Conservation (phyloP, 2,329 filamentous ascomycete species). For the Hypomyces perniciosus region DNA sequence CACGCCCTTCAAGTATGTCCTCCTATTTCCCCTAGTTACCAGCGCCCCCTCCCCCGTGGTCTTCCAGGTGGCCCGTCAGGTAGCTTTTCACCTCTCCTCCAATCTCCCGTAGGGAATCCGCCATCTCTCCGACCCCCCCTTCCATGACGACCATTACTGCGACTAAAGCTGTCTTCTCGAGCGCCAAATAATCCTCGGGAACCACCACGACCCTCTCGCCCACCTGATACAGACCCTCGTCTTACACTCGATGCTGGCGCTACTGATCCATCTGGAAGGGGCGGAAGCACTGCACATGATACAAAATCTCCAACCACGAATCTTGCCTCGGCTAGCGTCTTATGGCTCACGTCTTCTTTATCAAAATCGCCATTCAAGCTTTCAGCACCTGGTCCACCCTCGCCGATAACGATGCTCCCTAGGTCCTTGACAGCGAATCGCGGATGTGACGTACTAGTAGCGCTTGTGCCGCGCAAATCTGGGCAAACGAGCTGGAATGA, state of each 20-base stretch:
- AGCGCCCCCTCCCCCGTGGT: conserved; percentile 24
- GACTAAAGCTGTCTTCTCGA: conserved; percentile 26
- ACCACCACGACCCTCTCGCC: conserved; percentile 19
- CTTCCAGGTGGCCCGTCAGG: conserved; percentile 44
- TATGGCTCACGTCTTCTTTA: conserved; percentile 55
- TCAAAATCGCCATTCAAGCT: conserved; percentile 32
- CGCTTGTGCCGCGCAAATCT: conserved; percentile 48
- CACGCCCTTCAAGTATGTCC: neutral
- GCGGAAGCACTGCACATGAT: conserved; percentile 73
- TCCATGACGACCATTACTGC: conserved; percentile 30
- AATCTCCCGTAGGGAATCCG: conserved; percentile 50
- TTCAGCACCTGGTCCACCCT: conserved; percentile 42
- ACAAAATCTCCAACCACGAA: conserved; percentile 90
- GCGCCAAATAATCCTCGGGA: conserved; percentile 20
- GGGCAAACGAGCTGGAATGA: conserved; percentile 82
- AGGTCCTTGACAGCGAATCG: conserved; percentile 75
- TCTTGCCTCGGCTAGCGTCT: conserved; percentile 67
- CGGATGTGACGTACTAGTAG: conserved; percentile 25
- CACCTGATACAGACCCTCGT: conserved; percentile 19
- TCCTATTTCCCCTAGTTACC: conserved; percentile 17
- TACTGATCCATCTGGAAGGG: conserved; percentile 66
- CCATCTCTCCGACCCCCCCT: conserved; percentile 34
- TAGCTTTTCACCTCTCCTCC: conserved; percentile 59
- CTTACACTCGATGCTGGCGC: conserved; percentile 48
- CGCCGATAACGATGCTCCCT: conserved; percentile 74